A percentile compares a stretch with the other conserved stretches of the same genome.
Evolutionary conservation across 2,329 filamentous ascomycete genomes (phyloP).

Genomic region (Neonectria magnoliae): DNA sequence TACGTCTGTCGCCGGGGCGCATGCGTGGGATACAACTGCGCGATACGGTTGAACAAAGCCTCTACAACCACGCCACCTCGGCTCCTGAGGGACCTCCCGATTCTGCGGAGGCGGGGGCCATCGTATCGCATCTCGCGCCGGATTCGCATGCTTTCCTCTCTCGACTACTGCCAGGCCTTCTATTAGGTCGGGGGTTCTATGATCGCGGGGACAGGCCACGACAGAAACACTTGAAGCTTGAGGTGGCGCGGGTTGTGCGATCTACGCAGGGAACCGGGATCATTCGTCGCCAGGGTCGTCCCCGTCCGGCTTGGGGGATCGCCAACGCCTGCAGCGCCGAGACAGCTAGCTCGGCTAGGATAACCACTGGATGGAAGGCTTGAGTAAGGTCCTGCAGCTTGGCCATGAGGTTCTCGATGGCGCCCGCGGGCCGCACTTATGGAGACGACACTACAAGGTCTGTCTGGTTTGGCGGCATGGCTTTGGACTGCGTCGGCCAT

Average conservation of each 20-base stretch:
- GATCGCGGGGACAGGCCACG: constrained; percentile 9
- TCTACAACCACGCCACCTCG: constrained; percentile 42
- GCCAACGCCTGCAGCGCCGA: constrained; percentile 37
- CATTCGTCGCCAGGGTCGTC: constrained; percentile 34
- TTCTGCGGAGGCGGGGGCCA: constrained; percentile 24
- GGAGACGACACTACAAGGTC: constrained; percentile 15
- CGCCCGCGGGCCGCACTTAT: constrained; percentile 20
- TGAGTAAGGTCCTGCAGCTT: constrained; percentile 10
- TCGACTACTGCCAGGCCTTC: constrained; percentile 5
- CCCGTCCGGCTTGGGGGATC: constrained; percentile 35
- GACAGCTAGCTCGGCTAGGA: constrained; percentile 21
- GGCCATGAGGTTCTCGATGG: constrained; percentile 14
- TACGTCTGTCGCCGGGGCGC: constrained; percentile 30
- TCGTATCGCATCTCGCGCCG: constrained; percentile 37
- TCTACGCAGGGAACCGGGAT: constrained; percentile 43
- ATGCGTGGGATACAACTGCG: constrained; percentile 35
- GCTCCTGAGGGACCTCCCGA: constrained; percentile 38
- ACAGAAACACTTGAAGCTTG: constrained; percentile 10
- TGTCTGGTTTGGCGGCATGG: constrained; percentile 12
- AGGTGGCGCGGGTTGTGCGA: constrained; percentile 37
- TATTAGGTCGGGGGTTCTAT: constrained; percentile 1
- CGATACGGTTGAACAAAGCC: constrained; percentile 39
- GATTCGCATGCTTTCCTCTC: constrained; percentile 15
- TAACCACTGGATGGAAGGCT: constrained; percentile 11
- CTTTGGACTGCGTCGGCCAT: constrained; percentile 7